Evolutionary conservation across 2,329 filamentous ascomycete species (phyloP), one percentile per base, ranked within the genome.

Genomic region (Cladophialophora exuberans): DNA sequence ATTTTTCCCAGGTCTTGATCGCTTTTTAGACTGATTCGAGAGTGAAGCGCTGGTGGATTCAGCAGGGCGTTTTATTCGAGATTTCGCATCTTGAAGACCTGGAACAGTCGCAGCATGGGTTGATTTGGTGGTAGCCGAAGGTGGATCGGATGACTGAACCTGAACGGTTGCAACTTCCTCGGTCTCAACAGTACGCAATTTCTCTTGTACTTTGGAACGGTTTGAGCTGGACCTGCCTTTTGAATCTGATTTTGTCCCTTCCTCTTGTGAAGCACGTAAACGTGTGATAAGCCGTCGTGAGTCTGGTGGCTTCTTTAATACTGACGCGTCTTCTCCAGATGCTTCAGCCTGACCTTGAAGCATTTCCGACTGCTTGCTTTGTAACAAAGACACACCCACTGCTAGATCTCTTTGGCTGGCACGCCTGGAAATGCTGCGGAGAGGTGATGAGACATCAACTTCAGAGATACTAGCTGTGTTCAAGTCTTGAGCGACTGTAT

Each of bases 261-360:
- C 20, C 20, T 38, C 13, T 39, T 56, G 53, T 2, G 46, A 51
- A 42, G 53, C 46, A 31, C 41, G 46, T 23, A 51, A 26, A 10
- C 46, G 53, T 30, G 45, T 41, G 33, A 46, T 44, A 11, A 31
- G 31, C 6, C 22, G 13, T 1, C 36, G n/a, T 39, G 4, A 22
- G 1, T 41, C 23, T 18, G 4, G 46, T 10, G 39, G 22, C 9
- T 20, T 45, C 18, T 23, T 51, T 17, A 36, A 31, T 13, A 22
- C 13, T n/a, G 31, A 26, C 13, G 46, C 42, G 10, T 18, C 33
- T 22, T 51, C 22, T 18, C 41, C 25, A 23, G 25, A 15, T 9
- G 17, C n/a, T 20, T 30, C 17, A 13, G n/a, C 15, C 31, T 11
- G 31, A 25, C 15, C 31, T 31, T 6, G 39, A 30, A 4, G 3